Conservation (phyloP, 2,329 filamentous ascomycete genomes). For the Podosphaera aphanis region DNA sequence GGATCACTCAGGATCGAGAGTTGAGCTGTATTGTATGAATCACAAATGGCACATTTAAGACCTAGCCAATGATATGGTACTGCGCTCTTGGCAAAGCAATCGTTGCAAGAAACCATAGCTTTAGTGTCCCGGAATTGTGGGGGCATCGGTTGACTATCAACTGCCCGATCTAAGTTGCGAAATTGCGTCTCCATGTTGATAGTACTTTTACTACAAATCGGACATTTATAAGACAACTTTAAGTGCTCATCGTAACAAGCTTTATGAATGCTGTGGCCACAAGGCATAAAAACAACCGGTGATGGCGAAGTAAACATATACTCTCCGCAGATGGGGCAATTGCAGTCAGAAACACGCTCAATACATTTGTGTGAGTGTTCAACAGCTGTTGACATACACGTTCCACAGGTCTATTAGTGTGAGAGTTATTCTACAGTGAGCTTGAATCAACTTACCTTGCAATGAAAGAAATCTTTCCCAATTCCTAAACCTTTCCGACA, state of each 20-base stretch:
- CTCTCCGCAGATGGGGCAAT: constrained; percentile 90
- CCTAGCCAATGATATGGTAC: constrained; percentile 89
- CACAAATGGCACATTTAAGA: constrained; percentile 58
- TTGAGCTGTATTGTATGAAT: constrained; percentile 47
- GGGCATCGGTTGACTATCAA: constrained; percentile 81
- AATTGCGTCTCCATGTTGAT: constrained; percentile 95
- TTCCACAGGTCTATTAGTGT: constrained; percentile 51
- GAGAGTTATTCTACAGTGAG: neutral
- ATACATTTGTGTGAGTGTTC: constrained; percentile 78
- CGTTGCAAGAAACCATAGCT: constrained; percentile 77
- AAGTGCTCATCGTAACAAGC: constrained; percentile 76
- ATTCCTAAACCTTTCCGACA: constrained; percentile 76
- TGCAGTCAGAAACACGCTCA: constrained; percentile 78
- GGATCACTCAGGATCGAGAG: constrained; percentile 31
- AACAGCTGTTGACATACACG: constrained; percentile 78
- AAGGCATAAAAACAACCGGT: constrained; percentile 80
- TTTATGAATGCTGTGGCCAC: constrained; percentile 87
- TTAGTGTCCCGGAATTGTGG: constrained; percentile 54
- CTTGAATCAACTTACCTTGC: constrained; percentile 43
- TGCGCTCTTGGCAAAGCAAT: constrained; percentile 71
- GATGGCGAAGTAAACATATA: constrained; percentile 86
- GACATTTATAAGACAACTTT: constrained; percentile 79
- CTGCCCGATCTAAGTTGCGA: constrained; percentile 68
- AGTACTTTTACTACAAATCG: constrained; percentile 89
- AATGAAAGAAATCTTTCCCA: constrained; percentile 94